Evolutionary conservation across 106 monocot genomes (phyloP).

Genomic region (Hemerocallis citrina): DNA sequence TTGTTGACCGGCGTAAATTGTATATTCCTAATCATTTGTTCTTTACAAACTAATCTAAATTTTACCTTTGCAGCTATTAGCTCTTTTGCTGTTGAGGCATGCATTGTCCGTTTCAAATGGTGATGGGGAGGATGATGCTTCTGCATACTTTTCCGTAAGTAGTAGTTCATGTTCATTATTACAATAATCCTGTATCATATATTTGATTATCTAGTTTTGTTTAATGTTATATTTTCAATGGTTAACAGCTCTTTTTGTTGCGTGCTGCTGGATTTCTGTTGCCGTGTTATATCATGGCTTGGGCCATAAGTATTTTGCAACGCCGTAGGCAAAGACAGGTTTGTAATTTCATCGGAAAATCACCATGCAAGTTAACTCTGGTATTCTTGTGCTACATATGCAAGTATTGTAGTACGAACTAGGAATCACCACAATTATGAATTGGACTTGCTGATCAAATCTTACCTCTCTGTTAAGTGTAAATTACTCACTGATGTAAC

Average conservation of each 20-base stretch:
- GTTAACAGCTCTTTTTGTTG: constrained; percentile 61
- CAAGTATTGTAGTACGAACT: too few relatives aligned
- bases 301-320: constrained; percentile 77
- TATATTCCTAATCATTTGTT: too few relatives aligned
- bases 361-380: too few relatives aligned
- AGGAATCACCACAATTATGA: too few relatives aligned
- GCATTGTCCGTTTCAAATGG: constrained; percentile 46
- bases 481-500: too few relatives aligned
- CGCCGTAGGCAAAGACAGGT: constrained; percentile 72
- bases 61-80: constrained; percentile 60
- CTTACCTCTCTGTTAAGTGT: too few relatives aligned
- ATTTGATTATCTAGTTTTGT: neutral
- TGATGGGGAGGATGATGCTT: constrained; percentile 78
- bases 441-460: too few relatives aligned
- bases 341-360: constrained; percentile 1
- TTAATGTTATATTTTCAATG: neutral
- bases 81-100: constrained; percentile 80
- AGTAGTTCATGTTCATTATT: neutral
- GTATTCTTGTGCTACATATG: too few relatives aligned
- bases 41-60: too few relatives aligned
- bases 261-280: constrained; percentile 81
- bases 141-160: constrained; percentile 78
- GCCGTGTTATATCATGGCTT: constrained; percentile 87
- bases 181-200: too few relatives aligned
- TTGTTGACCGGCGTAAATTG: too few relatives aligned